Evolutionary conservation across 2,329 filamentous ascomycete genomes (phyloP).

Genomic region (Monascus ruber): DNA sequence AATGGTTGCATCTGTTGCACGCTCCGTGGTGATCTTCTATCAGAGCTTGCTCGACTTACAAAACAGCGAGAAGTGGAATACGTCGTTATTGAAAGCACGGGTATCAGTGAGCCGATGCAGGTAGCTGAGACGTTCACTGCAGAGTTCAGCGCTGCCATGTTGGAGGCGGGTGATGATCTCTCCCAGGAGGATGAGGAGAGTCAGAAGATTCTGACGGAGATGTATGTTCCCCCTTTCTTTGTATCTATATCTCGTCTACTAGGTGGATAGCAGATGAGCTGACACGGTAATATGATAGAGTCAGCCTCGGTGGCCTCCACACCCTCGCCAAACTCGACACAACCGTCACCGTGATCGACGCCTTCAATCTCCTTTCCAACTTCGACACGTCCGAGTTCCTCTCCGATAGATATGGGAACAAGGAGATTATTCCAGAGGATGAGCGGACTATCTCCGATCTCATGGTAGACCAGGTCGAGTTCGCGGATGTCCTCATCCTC

Average conservation of each 20-base stretch:
- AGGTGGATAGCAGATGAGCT: slow-evolving; percentile 2
- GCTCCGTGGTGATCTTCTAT: slow-evolving; percentile 56
- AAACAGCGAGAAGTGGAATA: slow-evolving; percentile 57
- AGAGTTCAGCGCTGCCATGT: slow-evolving; percentile 39
- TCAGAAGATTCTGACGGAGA: slow-evolving; percentile 34
- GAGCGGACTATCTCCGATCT: slow-evolving; percentile 64
- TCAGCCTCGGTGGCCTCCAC: slow-evolving; percentile 51
- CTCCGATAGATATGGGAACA: slow-evolving; percentile 47
- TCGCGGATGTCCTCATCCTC: slow-evolving; percentile 60
- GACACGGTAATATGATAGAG: slow-evolving; percentile 16
- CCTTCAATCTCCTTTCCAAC: slow-evolving; percentile 60
- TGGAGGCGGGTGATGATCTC: slow-evolving; percentile 38
- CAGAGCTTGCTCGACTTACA: slow-evolving; percentile 55
- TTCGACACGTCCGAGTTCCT: slow-evolving; percentile 61
- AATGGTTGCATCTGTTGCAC: slow-evolving; percentile 72
- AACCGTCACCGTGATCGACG: slow-evolving; percentile 61
- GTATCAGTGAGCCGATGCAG: slow-evolving; percentile 62
- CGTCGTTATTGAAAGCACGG: slow-evolving; percentile 59
- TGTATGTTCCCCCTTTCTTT: slow-evolving; percentile 24
- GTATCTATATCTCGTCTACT: slow-evolving; percentile 9
- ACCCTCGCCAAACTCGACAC: slow-evolving; percentile 58
- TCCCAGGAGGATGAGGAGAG: slow-evolving; percentile 31
- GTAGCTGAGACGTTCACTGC: slow-evolving; percentile 62
- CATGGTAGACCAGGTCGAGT: slow-evolving; percentile 68
- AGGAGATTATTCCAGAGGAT: slow-evolving; percentile 55